Conservation (phyloP, 176 grass and related monocot genomes). For the Panicum miliaceum region DNA sequence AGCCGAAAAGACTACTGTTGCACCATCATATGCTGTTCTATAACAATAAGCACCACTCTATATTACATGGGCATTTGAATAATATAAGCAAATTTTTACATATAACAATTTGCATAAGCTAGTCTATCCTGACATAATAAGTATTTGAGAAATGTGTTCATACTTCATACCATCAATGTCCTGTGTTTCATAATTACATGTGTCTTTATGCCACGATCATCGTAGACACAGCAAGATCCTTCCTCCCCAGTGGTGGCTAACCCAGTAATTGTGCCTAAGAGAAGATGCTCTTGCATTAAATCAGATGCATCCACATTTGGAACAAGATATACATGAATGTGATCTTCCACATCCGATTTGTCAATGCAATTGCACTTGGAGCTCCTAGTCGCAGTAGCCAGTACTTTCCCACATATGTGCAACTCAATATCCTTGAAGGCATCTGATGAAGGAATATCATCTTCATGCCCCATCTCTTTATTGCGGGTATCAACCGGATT, state of each 20-base stretch:
- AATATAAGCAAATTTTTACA: not conserved
- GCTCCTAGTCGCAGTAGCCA: slow-evolving; percentile 76
- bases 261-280: slow-evolving; percentile 82
- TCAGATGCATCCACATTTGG: slow-evolving; percentile 43
- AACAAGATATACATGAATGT: slow-evolving; percentile 89
- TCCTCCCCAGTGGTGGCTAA: slow-evolving; percentile 76
- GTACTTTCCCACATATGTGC: slow-evolving; percentile 71
- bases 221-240: slow-evolving; percentile 83
- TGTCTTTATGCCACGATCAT: slow-evolving; percentile 60
- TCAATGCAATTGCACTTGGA: slow-evolving; percentile 69
- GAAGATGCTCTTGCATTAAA: slow-evolving; percentile 41
- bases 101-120: not conserved
- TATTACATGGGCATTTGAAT: not conserved
- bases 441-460: slow-evolving; percentile 49
- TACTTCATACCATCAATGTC: slow-evolving; percentile 69
- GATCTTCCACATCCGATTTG: slow-evolving; percentile 55
- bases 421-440: slow-evolving; percentile 82
- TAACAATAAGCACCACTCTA: not conserved
- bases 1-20: not conserved
- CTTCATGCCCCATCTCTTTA: slow-evolving; percentile 26
- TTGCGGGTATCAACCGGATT: slow-evolving; percentile 28
- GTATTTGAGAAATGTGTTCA: slow-evolving; percentile 21
- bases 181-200: slow-evolving; percentile 90
- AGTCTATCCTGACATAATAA: slow-evolving; percentile 14
- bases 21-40: not conserved